Conservation (phyloP, 2,329 filamentous ascomycete genomes). For the Hymenoscyphus infarciens region DNA sequence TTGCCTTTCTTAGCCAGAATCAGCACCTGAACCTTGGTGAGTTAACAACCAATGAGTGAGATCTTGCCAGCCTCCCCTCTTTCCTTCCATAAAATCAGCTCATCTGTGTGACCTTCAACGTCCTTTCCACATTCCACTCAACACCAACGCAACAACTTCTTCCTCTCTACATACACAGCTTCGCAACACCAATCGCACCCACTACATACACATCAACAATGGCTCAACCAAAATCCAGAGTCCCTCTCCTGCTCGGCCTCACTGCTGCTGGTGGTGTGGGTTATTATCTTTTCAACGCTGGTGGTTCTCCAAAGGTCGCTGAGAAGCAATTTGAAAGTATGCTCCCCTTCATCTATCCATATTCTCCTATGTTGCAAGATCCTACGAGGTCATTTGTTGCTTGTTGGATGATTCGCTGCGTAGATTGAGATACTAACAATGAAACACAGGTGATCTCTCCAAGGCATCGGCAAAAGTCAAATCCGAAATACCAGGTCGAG, state of each 20-base stretch:
- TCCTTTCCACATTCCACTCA: neutral
- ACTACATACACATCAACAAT: conserved; percentile 24
- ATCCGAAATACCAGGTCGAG: conserved; percentile 59
- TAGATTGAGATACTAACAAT: conserved; percentile 7
- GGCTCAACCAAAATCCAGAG: conserved; percentile 37
- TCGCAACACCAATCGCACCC: neutral
- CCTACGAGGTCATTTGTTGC: neutral
- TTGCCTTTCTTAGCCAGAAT: too few relatives aligned
- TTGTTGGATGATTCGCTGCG: neutral
- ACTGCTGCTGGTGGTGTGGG: conserved; percentile 65
- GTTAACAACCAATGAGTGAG: neutral
- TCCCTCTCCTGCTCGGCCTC: conserved; percentile 50
- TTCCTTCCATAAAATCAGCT: conserved; percentile 5
- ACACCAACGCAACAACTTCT: conserved; percentile 1
- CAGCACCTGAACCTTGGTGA: neutral
- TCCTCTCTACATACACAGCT: neutral
- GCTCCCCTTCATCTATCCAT: conserved; percentile 33
- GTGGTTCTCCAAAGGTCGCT: conserved; percentile 76
- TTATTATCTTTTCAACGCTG: conserved; percentile 89
- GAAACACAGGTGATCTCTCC: conserved; percentile 68
- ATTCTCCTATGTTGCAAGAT: neutral
- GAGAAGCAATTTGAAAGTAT: conserved; percentile 82
- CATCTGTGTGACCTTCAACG: conserved; percentile 10
- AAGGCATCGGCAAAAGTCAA: conserved; percentile 64
- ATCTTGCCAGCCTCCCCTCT: neutral